phyloP scores from a whole-genome alignment of 2,329 filamentous ascomycete species.

The Drechslerella dactyloides region DNA sequence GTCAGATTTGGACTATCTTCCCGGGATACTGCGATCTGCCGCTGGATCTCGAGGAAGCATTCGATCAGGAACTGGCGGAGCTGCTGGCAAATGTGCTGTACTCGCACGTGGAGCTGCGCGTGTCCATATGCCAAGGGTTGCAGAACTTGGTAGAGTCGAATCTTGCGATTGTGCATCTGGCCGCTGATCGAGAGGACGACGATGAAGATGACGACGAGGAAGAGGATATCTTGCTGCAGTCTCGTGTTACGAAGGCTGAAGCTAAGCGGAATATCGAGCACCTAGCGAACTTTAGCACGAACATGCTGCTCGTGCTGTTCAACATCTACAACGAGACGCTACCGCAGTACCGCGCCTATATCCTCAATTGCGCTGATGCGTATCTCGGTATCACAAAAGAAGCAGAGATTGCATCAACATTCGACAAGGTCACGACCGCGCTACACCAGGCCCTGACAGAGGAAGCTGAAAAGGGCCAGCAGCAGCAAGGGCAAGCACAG shows the following conservation, averaged over 20 bases:
- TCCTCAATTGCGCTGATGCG: conserved; percentile 91
- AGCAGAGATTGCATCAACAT: conserved; percentile 82
- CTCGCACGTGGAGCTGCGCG: conserved; percentile 82
- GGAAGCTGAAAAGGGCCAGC: conserved; percentile 60
- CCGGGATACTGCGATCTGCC: conserved; percentile 95
- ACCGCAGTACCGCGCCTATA: conserved; percentile 86
- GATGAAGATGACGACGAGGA: conserved; percentile 55
- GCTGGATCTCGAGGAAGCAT: conserved; percentile 73
- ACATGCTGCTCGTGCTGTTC: conserved; percentile 94
- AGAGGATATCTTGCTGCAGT: conserved; percentile 76
- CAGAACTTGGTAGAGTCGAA: conserved; percentile 91
- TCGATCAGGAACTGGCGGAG: conserved; percentile 89
- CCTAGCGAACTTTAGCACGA: conserved; percentile 78
- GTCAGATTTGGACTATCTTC: conserved; percentile 91
- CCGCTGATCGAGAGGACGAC: conserved; percentile 58
- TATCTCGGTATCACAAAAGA: conserved; percentile 86
- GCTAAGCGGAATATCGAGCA: conserved; percentile 83
- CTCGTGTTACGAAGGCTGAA: conserved; percentile 74
- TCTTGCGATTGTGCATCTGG: conserved; percentile 70
- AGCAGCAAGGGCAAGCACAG: conserved; percentile 57
- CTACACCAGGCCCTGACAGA: conserved; percentile 74
- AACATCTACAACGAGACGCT: conserved; percentile 98
- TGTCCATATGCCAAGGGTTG: conserved; percentile 84
- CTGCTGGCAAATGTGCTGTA: conserved; percentile 90
- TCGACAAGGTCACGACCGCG: conserved; percentile 83